Evolutionary conservation across 805 yeast species (phyloP), one percentile per base, ranked within the genome.

Genomic region (Tetrapisispora iriomotensis): DNA sequence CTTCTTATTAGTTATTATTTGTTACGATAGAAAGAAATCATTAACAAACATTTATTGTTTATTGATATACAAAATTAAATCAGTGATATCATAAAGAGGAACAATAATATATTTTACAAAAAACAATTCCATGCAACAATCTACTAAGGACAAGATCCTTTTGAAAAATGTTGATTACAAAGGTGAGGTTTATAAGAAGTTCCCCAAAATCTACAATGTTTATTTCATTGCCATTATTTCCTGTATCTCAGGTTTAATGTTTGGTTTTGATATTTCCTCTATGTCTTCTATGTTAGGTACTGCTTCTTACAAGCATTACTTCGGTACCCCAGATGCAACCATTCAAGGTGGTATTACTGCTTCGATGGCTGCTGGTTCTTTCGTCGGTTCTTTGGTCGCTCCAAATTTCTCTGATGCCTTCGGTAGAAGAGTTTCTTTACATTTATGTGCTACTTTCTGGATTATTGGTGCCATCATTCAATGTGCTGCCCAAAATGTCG

Each of bases 361-460:
- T 17, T 60, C 80, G n/a, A 79, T 80, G 86, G 68, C 85, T 24
- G 79, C 77, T 48, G 87, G 87, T 23, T 78, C 85, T 1, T 69
- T 80, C 45, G 56, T 76, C 34, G 84, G 83, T 34, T 72, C 82
- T 21, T 53, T 79, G 21, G 56, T 55, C 14, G 62, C 81, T 8
- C 72, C 77, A 9, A 58, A 43, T 34, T 35, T 68, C 15, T 58
- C 71, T 4, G 36, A 38, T 19, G 34, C 29, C 23, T 50, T 63
- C 23, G 86, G 87, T 21, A 72, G 86, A 56, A 69, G 72, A 47
- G 71, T 70, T 33, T 61, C 74, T 31, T 67, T 80, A 30, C 67
- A 72, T 44, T 35, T 66, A 32, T 75, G 84, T 20, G 65, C 80
- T 22, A 42, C 67, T 17, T 61, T 74, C 37, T 74, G 81, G 71